These are phyloP conservation scores for Fusarium sp. DNA, from an alignment of 2,329 filamentous ascomycete genomes.

Conservation along the genomic window DNA sequence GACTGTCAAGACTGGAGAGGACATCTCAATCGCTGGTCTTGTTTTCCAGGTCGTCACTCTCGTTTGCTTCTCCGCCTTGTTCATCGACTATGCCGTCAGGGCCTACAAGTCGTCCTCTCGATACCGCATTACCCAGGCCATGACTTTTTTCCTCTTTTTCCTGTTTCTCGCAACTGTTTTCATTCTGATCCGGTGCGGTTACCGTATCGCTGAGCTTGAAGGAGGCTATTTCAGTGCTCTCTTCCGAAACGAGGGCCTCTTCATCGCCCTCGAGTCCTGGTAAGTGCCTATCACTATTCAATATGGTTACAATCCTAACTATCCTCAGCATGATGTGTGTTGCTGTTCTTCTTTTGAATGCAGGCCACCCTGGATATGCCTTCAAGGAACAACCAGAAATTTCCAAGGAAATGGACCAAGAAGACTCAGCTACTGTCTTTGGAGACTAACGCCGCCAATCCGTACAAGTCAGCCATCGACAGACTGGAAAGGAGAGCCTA, in stretches of 20 bases:
- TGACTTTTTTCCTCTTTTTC: slow-evolving; percentile 64
- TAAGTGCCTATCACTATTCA: slow-evolving; percentile 26
- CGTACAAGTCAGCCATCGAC: too few species aligned
- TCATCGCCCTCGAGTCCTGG: slow-evolving; percentile 47
- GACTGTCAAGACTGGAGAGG: slow-evolving; percentile 55
- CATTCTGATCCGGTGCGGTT: slow-evolving; percentile 69
- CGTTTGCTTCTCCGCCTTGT: slow-evolving; percentile 59
- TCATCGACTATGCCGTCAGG: slow-evolving; percentile 57
- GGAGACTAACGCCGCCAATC: not conserved
- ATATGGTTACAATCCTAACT: too few species aligned
- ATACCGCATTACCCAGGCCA: slow-evolving; percentile 51
- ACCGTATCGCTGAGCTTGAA: slow-evolving; percentile 70
- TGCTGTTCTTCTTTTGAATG: slow-evolving; percentile 41
- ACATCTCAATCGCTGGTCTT: slow-evolving; percentile 65
- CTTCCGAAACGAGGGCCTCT: slow-evolving; percentile 45
- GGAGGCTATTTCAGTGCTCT: slow-evolving; percentile 62
- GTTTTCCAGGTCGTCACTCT: slow-evolving; percentile 65
- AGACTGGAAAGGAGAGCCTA: not conserved
- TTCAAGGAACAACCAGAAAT: slow-evolving; percentile 14
- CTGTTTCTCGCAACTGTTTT: slow-evolving; percentile 65
- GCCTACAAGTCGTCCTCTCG: slow-evolving; percentile 48
- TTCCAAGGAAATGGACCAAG: slow-evolving; percentile 14
- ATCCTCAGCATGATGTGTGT: slow-evolving; percentile 41
- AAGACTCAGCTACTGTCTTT: slow-evolving; percentile 5
- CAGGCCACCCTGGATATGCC: slow-evolving; percentile 41